Evolutionary conservation across 1,139 yeast genomes (phyloP).

Genomic region (Saccharomyces hybrid): DNA sequence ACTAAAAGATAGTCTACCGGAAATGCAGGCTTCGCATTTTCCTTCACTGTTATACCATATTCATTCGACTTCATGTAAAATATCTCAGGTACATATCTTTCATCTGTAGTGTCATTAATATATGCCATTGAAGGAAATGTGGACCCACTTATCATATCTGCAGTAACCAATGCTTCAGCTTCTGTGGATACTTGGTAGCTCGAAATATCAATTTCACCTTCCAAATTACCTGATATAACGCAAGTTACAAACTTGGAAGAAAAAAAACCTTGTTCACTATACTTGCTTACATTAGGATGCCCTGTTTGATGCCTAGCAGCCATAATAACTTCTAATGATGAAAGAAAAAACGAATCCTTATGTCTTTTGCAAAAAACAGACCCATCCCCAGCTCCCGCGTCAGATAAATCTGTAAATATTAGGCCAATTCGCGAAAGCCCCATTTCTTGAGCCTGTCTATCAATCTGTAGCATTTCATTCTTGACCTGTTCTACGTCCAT

Average conservation of each 20-base stretch:
- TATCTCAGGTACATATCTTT: conserved; percentile 89
- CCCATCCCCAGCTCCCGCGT: conserved; percentile 81
- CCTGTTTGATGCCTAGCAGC: conserved; percentile 71
- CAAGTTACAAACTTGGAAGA: conserved; percentile 93
- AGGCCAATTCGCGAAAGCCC: conserved; percentile 74
- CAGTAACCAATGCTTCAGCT: conserved; percentile 83
- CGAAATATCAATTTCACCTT: conserved; percentile 84
- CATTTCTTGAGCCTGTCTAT: conserved; percentile 49
- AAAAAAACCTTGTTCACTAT: conserved; percentile 58
- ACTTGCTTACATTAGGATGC: conserved; percentile 60
- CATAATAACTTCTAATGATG: conserved; percentile 79
- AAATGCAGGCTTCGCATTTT: conserved; percentile 89
- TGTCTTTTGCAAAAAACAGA: conserved; percentile 89
- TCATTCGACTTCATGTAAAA: conserved; percentile 81
- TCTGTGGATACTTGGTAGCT: conserved; percentile 84
- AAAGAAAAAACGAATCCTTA: conserved; percentile 79
- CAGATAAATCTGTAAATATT: conserved; percentile 83
- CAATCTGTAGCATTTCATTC: conserved; percentile 56
- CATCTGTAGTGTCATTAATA: conserved; percentile 61
- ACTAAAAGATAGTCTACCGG: conserved; percentile 91
- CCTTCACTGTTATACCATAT: conserved; percentile 78
- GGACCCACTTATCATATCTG: conserved; percentile 79
- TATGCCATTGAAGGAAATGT: conserved; percentile 87
- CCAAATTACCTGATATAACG: conserved; percentile 76
- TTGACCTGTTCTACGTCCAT: conserved; percentile 40